A percentile compares a stretch with the other conserved stretches of the same genome.
These are phyloP conservation scores for Scenedesmus sp. DNA, from an alignment of 163 green algal species.

Conservation along the genomic window DNA sequence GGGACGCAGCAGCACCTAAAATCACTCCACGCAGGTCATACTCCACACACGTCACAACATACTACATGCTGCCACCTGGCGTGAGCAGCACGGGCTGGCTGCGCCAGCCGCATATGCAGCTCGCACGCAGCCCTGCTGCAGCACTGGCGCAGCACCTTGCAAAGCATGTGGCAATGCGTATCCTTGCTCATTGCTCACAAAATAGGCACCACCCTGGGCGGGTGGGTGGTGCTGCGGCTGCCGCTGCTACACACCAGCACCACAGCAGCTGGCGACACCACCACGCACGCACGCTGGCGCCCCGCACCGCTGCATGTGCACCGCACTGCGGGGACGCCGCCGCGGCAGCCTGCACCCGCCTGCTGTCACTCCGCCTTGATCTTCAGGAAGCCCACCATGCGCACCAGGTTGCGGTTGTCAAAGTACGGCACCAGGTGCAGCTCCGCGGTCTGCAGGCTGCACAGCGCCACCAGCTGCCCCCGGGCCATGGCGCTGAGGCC, in stretches of 20 bases:
- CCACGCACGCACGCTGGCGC: no score
- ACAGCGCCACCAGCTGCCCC: conserved; percentile 51
- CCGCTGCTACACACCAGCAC: no score
- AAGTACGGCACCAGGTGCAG: conserved; percentile 58
- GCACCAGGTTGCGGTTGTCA: conserved; percentile 46
- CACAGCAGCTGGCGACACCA: not conserved
- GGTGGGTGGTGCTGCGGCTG: no score
- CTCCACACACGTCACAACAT: no score
- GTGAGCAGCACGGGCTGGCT: not conserved
- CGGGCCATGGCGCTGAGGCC: conserved; percentile 42
- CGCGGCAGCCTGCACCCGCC: no score
- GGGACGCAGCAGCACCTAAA: not conserved
- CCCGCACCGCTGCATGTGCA: no score
- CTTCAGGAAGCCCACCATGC: conserved; percentile 57
- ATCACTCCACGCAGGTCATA: not conserved
- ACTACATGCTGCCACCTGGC: not conserved
- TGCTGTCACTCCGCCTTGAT: conserved; percentile 29
- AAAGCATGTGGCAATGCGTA: not conserved
- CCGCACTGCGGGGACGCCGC: no score
- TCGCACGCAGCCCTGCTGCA: not conserved
- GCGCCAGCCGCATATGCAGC: not conserved
- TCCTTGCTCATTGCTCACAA: not conserved
- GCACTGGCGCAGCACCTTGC: not conserved
- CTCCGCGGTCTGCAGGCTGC: conserved; percentile 47
- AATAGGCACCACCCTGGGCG: no score